Base-by-base conservation (phyloP, 441 rosid genomes). In the Pelargonium myrrhifolium region DNA sequence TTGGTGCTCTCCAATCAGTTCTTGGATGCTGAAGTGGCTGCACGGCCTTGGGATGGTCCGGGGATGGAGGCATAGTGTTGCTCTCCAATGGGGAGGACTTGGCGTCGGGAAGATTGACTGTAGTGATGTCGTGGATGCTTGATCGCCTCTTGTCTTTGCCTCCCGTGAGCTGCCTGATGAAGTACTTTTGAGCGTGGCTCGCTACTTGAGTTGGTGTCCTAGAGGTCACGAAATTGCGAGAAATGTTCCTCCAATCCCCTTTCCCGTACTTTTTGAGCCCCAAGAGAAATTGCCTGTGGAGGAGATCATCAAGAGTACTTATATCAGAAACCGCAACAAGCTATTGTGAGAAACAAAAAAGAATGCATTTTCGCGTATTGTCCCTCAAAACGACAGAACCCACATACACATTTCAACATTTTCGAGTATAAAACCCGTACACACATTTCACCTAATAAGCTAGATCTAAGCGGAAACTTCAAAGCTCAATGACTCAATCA, bases 221-320 rank as follows among this genome's bases (percentile, higher is more conserved):
- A 21, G 88, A 82, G 0, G 85, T 87, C 79, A 93, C 98, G 20
- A 85, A 90, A 66, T 89, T 80, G 53, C 98, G 85, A 0, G 98
- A 90, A 71, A 93, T 93, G 60, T 88, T 90, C 74, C 98, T 86
- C 98, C 98, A 93, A 72, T 93, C 98, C 21, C 98, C 98, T 81
- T 93, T 93, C n/a, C 98, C 98, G 77, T 89, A 87, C 77, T 87
- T 93, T 74, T 90, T 87, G 17, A 93, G 81, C 31, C 98, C 98
- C 89, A 86, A 73, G 65, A 93, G 79, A 75, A 93, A 93, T 68
- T 85, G 96, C 79, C 97, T 93, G 89, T 80, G 58, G 37, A 68
- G 64, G 1, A 10, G 55, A 66, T 74, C 73, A 71, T 47, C 61
- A 70, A 11, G 35, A 71, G 26, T 47, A 28, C 31, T 28, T 28